phyloP scores from a whole-genome alignment of 805 yeast genomes.

The Candida golubevii region DNA sequence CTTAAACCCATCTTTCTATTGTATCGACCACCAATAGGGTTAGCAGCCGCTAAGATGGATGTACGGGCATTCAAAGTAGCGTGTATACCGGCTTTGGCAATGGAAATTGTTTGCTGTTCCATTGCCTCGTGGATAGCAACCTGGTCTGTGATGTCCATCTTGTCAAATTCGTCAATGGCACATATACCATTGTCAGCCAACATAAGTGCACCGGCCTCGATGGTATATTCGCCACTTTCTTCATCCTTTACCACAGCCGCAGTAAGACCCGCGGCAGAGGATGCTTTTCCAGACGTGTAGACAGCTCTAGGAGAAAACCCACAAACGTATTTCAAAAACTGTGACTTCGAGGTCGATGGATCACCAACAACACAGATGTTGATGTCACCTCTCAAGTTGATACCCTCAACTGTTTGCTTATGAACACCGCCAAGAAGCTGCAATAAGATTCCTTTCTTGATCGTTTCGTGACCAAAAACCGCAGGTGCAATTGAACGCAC shows the following conservation, averaged over 20 bases:
- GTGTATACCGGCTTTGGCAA: slow-evolving; percentile 98
- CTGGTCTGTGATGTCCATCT: slow-evolving; percentile 93
- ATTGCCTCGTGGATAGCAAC: slow-evolving; percentile 99
- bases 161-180: slow-evolving; percentile 97
- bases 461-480: slow-evolving; percentile 91
- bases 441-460: slow-evolving; percentile 84
- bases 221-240: slow-evolving; percentile 94
- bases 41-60: slow-evolving; percentile 96
- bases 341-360: slow-evolving; percentile 96
- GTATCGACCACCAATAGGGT: slow-evolving; percentile 95
- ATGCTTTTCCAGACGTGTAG: slow-evolving; percentile 96
- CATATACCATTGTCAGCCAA: slow-evolving; percentile 97
- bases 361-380: slow-evolving; percentile 96
- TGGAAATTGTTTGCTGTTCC: slow-evolving; percentile 99
- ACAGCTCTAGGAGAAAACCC: slow-evolving; percentile 91
- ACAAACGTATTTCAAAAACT: slow-evolving; percentile 88
- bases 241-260: slow-evolving; percentile 98
- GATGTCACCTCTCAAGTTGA: slow-evolving; percentile 92
- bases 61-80: slow-evolving; percentile 97
- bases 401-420: slow-evolving; percentile 89
- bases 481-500: slow-evolving; percentile 93
- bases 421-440: slow-evolving; percentile 96
- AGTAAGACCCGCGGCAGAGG: slow-evolving; percentile 97
- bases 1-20: slow-evolving; percentile 81
- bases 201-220: slow-evolving; percentile 98